These are phyloP conservation scores for Eucalyptus albens DNA, from an alignment of 345 rosid genomes.

Conservation along the genomic window DNA sequence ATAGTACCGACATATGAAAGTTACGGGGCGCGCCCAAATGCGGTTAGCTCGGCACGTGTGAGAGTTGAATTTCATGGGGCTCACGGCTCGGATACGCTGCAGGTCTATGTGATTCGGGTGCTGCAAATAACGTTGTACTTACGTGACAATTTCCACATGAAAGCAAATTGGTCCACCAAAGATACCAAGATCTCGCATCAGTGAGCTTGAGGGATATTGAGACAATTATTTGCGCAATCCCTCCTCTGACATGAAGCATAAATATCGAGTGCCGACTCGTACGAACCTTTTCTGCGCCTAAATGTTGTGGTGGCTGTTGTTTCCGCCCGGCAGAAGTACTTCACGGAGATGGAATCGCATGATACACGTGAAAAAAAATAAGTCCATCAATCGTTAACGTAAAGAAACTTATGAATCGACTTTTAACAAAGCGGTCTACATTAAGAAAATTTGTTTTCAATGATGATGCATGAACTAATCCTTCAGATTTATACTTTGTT, in stretches of 20 bases:
- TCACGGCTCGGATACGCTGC: neutral
- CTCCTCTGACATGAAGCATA: neutral
- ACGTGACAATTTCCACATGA: neutral
- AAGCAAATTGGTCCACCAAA: neutral
- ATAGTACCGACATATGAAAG: no score
- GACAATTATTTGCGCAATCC: neutral
- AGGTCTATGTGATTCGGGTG: neutral
- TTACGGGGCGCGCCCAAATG: neutral
- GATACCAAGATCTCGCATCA: neutral
- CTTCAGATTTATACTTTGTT: neutral
- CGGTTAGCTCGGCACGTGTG: neutral
- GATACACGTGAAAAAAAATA: neutral
- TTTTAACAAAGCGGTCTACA: neutral
- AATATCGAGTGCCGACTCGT: neutral
- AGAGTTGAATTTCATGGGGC: neutral
- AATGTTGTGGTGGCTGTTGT: neutral
- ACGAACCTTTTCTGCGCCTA: neutral
- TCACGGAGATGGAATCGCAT: neutral
- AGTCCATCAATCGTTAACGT: neutral
- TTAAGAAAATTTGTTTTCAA: no score
- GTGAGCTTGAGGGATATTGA: neutral
- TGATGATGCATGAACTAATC: fast-evolving
- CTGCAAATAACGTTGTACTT: neutral
- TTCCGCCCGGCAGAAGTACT: neutral
- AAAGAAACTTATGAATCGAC: neutral